These are phyloP conservation scores for Sclerospora graminicola DNA, from an alignment of 352 stramenopile species.

Conservation along the genomic window DNA sequence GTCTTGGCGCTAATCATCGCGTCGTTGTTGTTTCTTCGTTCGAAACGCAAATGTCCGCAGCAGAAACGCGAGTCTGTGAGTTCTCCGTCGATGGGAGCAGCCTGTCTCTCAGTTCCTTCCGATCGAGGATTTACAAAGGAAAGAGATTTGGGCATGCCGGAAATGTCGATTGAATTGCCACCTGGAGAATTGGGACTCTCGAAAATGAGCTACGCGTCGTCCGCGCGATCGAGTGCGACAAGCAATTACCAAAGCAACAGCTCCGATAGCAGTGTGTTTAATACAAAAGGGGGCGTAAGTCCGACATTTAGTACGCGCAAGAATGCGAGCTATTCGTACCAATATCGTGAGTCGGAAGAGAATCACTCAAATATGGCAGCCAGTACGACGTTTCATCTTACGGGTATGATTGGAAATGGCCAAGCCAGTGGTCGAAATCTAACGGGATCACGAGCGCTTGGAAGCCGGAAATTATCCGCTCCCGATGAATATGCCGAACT, in stretches of 20 bases:
- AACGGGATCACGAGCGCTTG: slow-evolving; percentile 4
- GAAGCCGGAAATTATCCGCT: slow-evolving; percentile 20
- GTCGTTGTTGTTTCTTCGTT: slow-evolving; percentile 14
- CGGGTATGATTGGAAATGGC: slow-evolving; percentile 17
- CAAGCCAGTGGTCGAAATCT: slow-evolving; percentile 4
- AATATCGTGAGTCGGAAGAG: slow-evolving; percentile 24
- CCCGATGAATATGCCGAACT: slow-evolving; percentile 30
- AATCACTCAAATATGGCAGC: neutral
- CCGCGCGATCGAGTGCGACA: slow-evolving; percentile 13
- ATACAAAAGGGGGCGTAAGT: slow-evolving; percentile 29
- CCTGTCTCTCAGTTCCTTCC: slow-evolving; percentile 10
- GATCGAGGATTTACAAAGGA: slow-evolving; percentile 23
- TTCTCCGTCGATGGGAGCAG: slow-evolving; percentile 3
- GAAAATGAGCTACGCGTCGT: slow-evolving; percentile 24
- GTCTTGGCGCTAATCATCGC: slow-evolving; percentile 21
- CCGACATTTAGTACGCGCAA: slow-evolving; percentile 24
- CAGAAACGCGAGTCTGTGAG: slow-evolving; percentile 4
- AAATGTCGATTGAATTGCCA: slow-evolving; percentile 36
- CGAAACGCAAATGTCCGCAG: slow-evolving; percentile 4
- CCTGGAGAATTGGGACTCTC: slow-evolving; percentile 17
- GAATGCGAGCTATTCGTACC: slow-evolving; percentile 19
- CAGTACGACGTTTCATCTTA: slow-evolving; percentile 20
- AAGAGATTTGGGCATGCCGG: slow-evolving; percentile 21
- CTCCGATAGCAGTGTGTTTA: slow-evolving; percentile 26
- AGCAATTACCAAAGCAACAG: slow-evolving; percentile 21